Conservation (phyloP, 2,329 filamentous ascomycete species). For the Aulographum hederae region DNA sequence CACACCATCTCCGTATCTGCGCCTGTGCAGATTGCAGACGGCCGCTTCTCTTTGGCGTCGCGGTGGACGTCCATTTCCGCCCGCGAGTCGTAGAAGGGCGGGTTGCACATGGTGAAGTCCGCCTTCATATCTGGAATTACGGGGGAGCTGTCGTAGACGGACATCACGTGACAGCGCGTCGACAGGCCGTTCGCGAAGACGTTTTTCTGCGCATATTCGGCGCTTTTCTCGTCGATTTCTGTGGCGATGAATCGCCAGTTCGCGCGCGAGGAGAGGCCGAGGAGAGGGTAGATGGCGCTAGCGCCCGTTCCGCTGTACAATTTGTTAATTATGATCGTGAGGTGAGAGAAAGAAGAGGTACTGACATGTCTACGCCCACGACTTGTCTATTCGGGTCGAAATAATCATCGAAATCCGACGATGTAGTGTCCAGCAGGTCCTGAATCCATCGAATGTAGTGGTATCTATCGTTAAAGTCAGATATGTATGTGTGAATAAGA, state of each 20-base stretch:
- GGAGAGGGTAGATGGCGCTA: constrained; percentile 76
- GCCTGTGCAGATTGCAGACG: constrained; percentile 60
- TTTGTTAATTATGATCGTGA: too few species aligned
- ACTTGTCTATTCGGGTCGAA: constrained; percentile 37
- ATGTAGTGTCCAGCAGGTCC: constrained; percentile 54
- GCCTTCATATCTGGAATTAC: too few species aligned
- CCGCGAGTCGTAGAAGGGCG: constrained; percentile 73
- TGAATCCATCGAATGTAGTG: constrained; percentile 90
- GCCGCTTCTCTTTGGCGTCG: constrained; percentile 44
- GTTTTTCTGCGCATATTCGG: constrained; percentile 49
- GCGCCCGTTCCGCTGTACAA: constrained; percentile 59
- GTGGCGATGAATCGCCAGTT: constrained; percentile 37
- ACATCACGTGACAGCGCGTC: too few species aligned
- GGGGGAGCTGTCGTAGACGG: too few species aligned
- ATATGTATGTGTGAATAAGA: neutral
- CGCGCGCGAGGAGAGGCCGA: constrained; percentile 51
- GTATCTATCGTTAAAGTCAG: constrained; percentile 30
- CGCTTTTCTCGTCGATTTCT: constrained; percentile 59
- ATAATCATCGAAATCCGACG: constrained; percentile 24
- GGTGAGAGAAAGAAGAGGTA: neutral
- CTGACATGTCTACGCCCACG: constrained; percentile 56
- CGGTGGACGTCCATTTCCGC: constrained; percentile 46
- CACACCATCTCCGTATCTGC: constrained; percentile 73
- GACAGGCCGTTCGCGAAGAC: constrained; percentile 44
- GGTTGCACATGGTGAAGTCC: constrained; percentile 86